Conservation (phyloP, 2,329 filamentous ascomycete genomes). For the Lecanicillium sp. region DNA sequence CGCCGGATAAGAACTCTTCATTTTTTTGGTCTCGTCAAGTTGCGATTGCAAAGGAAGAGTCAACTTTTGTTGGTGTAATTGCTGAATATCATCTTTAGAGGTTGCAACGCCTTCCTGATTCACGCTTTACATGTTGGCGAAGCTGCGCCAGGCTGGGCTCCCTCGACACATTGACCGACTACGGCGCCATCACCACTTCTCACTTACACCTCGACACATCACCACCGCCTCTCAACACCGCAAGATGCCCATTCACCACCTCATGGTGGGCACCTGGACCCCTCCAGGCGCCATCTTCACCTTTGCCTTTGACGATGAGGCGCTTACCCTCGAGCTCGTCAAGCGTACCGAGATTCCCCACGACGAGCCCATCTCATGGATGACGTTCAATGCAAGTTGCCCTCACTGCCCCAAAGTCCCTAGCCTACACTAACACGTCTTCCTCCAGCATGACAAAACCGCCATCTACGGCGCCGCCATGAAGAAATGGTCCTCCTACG, state of each 20-base stretch:
- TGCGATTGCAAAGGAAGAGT: too few species aligned
- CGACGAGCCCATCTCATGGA: slow-evolving; percentile 88
- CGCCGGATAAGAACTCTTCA: slow-evolving; percentile 4
- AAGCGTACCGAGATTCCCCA: slow-evolving; percentile 75
- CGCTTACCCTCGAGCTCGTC: slow-evolving; percentile 63
- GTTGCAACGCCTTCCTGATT: too few species aligned
- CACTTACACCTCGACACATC: neutral
- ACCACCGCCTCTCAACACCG: slow-evolving; percentile 13
- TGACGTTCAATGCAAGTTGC: slow-evolving; percentile 73
- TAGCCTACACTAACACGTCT: neutral
- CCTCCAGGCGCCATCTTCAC: slow-evolving; percentile 86
- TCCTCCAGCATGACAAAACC: slow-evolving; percentile 63
- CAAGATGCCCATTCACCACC: slow-evolving; percentile 73
- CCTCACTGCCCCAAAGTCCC: neutral
- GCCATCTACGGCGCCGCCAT: slow-evolving; percentile 84
- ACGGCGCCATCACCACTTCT: neutral
- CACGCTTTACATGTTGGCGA: too few species aligned
- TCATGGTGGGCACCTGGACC: slow-evolving; percentile 91
- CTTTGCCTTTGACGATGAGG: slow-evolving; percentile 79
- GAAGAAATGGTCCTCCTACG: slow-evolving; percentile 87
- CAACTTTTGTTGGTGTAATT: too few species aligned
- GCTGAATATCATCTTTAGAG: too few species aligned
- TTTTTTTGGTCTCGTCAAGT: too few species aligned
- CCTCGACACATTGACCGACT: too few species aligned
- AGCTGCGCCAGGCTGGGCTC: too few species aligned